These are phyloP conservation scores for Kwoniella newhampshirensis DNA, from an alignment of 768 basidiomycete species.

Conservation along the genomic window DNA sequence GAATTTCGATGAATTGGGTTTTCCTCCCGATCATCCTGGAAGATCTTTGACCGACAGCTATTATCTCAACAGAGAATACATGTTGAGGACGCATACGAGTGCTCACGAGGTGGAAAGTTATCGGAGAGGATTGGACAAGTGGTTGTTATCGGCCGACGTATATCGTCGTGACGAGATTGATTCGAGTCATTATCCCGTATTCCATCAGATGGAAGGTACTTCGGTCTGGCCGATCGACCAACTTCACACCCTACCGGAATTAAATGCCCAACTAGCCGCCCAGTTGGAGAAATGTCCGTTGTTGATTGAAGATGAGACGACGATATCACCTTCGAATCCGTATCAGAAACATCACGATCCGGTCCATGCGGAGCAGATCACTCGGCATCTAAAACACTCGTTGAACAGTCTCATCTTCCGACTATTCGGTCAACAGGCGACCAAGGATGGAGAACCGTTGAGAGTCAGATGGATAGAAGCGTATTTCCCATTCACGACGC, in stretches of 20 bases:
- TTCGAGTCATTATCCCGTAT: constrained; percentile 91
- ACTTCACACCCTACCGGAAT: constrained; percentile 64
- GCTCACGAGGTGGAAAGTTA: constrained; percentile 96
- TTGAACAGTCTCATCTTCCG: constrained; percentile 80
- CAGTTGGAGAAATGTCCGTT: constrained; percentile 72
- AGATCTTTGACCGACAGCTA: constrained; percentile 88
- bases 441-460: constrained; percentile 66
- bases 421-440: constrained; percentile 68
- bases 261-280: constrained; percentile 66
- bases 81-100: constrained; percentile 98
- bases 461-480: constrained; percentile 96
- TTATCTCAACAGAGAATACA: constrained; percentile 83
- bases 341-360: constrained; percentile 76
- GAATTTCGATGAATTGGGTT: constrained; percentile 94
- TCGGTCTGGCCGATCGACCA: constrained; percentile 62
- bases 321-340: constrained; percentile 72
- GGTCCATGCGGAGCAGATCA: constrained; percentile 67
- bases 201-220: constrained; percentile 98
- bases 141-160: constrained; percentile 94
- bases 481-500: constrained; percentile 95
- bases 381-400: constrained; percentile 82
- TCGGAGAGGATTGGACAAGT: constrained; percentile 66
- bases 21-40: constrained; percentile 89
- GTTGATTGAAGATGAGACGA: constrained; percentile 79
- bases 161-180: constrained; percentile 98